phyloP scores from a whole-genome alignment of 768 basidiomycete genomes.

The Xerocomellus chrysenteron region DNA sequence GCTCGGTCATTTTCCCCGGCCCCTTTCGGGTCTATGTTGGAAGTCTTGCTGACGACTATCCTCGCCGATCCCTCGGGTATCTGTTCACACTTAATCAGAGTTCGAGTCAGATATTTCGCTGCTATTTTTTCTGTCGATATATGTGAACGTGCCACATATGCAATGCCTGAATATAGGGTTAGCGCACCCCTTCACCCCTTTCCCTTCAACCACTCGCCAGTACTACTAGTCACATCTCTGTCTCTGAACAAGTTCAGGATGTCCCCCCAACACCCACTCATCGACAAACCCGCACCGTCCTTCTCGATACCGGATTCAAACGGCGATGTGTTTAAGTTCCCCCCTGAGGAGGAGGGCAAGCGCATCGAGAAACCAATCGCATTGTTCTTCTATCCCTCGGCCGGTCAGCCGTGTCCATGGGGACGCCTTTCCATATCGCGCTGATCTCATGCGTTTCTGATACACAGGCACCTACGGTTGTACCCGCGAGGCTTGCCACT shows the following conservation, averaged over 20 bases:
- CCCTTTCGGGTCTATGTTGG: background rate
- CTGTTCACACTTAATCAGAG: constrained; percentile 6
- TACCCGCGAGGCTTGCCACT: constrained; percentile 79
- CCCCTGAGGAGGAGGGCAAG: constrained; percentile 49
- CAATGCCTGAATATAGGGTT: constrained; percentile 8
- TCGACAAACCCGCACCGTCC: constrained; percentile 64
- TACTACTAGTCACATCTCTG: background rate
- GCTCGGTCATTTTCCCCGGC: too few species aligned
- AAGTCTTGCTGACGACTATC: background rate
- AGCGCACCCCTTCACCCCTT: background rate
- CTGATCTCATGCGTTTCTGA: background rate
- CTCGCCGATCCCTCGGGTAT: background rate
- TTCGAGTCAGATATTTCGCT: background rate
- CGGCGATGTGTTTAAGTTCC: constrained; percentile 59
- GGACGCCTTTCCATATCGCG: background rate
- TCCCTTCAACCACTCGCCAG: background rate
- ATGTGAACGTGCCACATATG: background rate
- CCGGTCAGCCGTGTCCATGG: constrained; percentile 42
- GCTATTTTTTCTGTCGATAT: background rate
- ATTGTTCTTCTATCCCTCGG: constrained; percentile 77
- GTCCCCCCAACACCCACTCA: constrained; percentile 47
- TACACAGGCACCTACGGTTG: constrained; percentile 67
- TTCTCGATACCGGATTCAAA: constrained; percentile 65
- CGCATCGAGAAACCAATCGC: constrained; percentile 50
- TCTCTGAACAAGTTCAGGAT: constrained; percentile 26